These are phyloP conservation scores for Proliferodiscus dingleyae DNA, from an alignment of 2,329 filamentous ascomycete species.

Conservation along the genomic window DNA sequence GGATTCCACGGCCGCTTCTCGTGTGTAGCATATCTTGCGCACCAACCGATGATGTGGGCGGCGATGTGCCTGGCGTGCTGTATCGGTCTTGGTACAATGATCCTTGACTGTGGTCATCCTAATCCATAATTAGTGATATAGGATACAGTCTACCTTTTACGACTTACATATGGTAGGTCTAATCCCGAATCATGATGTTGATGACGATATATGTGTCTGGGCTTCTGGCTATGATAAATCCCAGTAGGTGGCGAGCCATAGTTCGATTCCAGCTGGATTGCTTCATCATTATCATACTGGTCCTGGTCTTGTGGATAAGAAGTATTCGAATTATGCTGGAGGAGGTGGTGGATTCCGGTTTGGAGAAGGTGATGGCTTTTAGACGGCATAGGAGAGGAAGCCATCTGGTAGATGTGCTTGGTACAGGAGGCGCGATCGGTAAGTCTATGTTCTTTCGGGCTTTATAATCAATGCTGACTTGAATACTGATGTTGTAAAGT, in stretches of 20 bases:
- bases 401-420: slow-evolving; percentile 16
- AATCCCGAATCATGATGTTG: slow-evolving; percentile 25
- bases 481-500: too few relatives aligned
- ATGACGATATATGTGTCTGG: slow-evolving; percentile 24
- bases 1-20: slow-evolving; percentile 26
- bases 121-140: slow-evolving; percentile 12
- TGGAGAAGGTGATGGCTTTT: slow-evolving; percentile 36
- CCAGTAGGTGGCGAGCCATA: slow-evolving; percentile 25
- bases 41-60: slow-evolving; percentile 40
- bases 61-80: slow-evolving; percentile 48
- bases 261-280: slow-evolving; percentile 21
- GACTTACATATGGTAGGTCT: slow-evolving; percentile 26
- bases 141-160: neutral
- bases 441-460: neutral
- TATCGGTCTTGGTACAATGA: slow-evolving; percentile 36
- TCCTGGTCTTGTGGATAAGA: slow-evolving; percentile 25
- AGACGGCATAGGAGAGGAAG: slow-evolving; percentile 36
- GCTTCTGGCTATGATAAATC: slow-evolving; percentile 17
- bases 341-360: slow-evolving; percentile 39
- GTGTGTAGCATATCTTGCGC: slow-evolving; percentile 24
- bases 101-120: slow-evolving; percentile 21
- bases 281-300: slow-evolving; percentile 24
- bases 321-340: slow-evolving; percentile 39
- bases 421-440: neutral
- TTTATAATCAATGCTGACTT: neutral